Conservation (phyloP, 106 monocot genomes). For the Vanilla planifolia region DNA sequence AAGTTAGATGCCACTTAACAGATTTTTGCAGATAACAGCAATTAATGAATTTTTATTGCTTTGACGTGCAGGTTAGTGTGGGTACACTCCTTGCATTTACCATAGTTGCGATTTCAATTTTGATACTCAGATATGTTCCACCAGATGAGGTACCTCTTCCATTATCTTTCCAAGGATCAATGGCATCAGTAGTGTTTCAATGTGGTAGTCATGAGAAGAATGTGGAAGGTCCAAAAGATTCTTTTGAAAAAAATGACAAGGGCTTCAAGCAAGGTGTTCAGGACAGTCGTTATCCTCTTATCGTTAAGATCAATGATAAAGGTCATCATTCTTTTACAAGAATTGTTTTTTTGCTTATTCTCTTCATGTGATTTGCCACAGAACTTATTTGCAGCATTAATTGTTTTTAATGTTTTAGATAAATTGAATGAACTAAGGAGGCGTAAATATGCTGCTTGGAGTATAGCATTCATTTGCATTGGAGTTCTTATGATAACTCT, state of each 20-base stretch:
- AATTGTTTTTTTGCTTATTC: too few relatives aligned
- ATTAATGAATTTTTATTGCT: background rate
- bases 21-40: background rate
- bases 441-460: conserved; percentile 52
- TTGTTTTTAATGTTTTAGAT: conserved; percentile 21
- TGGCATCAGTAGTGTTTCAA: conserved; percentile 38
- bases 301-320: conserved; percentile 37
- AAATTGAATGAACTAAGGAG: conserved; percentile 42
- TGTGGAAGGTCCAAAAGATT: conserved; percentile 17
- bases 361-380: background rate
- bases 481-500: conserved; percentile 77
- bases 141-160: conserved; percentile 83
- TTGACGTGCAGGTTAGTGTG: conserved; percentile 70
- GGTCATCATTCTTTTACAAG: conserved; percentile 17
- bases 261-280: background rate
- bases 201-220: conserved; percentile 28
- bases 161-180: conserved; percentile 62
- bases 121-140: conserved; percentile 88
- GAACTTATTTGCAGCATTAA: background rate
- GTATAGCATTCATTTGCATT: conserved; percentile 66
- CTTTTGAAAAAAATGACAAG: conserved; percentile 2
- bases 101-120: conserved; percentile 80
- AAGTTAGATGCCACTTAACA: background rate
- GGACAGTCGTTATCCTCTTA: conserved; percentile 42
- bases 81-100: conserved; percentile 97